Percentiles rank a stretch among this genome's conserved stretches.
phyloP scores from a whole-genome alignment of 148 eudicot species.

The Rhododendron henanense region DNA sequence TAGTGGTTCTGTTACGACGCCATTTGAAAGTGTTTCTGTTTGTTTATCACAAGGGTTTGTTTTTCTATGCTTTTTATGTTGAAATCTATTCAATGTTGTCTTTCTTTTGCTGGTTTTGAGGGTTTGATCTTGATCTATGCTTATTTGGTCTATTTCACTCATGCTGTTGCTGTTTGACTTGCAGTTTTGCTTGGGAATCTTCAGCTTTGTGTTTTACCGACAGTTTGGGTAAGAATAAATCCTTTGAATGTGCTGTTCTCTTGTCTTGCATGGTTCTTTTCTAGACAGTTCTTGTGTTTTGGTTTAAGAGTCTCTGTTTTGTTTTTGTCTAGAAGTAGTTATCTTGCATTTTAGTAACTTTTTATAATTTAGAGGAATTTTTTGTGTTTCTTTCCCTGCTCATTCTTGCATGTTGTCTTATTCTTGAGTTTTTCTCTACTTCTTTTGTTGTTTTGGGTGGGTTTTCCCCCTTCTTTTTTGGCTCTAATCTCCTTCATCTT shows the following conservation, averaged over 20 bases:
- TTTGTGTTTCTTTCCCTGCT: neutral
- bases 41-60: neutral
- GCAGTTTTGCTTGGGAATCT: neutral
- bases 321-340: neutral
- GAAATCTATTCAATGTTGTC: neutral
- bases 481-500: no score
- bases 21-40: no score
- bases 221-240: neutral
- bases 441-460: no score
- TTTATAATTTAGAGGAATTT: neutral
- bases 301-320: neutral
- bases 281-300: neutral
- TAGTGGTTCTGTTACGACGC: no score
- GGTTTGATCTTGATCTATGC: neutral
- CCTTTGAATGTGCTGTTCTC: neutral
- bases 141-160: neutral
- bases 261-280: neutral
- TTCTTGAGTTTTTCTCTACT: no score
- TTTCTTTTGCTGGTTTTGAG: neutral
- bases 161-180: neutral
- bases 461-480: no score
- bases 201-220: neutral
- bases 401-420: neutral
- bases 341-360: neutral
- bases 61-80: neutral